Evolutionary conservation across 495 filamentous ascomycete genomes (phyloP).

Genomic region (Penicillium bialowiezense): DNA sequence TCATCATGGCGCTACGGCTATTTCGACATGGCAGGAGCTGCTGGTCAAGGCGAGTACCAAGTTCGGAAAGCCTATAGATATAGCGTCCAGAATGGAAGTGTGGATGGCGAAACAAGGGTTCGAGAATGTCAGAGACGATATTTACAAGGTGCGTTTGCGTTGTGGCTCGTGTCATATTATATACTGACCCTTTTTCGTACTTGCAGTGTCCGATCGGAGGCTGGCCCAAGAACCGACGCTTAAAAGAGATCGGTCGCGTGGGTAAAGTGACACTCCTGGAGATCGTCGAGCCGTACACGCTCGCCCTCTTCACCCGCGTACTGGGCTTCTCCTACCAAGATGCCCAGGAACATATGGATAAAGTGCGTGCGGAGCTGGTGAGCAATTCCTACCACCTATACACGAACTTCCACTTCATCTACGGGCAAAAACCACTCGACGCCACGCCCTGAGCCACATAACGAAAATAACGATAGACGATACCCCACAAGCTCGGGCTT

Average conservation of each 20-base stretch:
- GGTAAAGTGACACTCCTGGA: conserved; percentile 33
- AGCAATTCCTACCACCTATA: conserved; percentile 33
- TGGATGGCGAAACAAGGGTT: conserved; percentile 36
- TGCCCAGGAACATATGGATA: conserved; percentile 31
- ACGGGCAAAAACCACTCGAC: conserved; percentile 36
- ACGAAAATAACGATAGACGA: conserved; percentile 10
- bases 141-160: conserved; percentile 35
- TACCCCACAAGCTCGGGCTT: conserved; percentile 11
- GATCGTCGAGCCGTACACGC: conserved; percentile 51
- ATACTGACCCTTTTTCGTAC: no score
- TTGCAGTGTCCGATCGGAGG: conserved; percentile 43
- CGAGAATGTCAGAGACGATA: conserved; percentile 33
- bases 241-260: conserved; percentile 50
- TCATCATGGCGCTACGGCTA: conserved; percentile 18
- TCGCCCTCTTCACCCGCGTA: conserved; percentile 54
- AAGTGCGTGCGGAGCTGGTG: conserved; percentile 34
- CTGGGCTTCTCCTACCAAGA: conserved; percentile 44
- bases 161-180: background rate
- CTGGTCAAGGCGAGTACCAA: conserved; percentile 30
- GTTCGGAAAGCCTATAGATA: conserved; percentile 41
- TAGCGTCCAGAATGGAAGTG: conserved; percentile 20
- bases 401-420: conserved; percentile 37
- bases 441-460: conserved; percentile 1
- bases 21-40: conserved; percentile 26
- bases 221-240: conserved; percentile 48